Evolutionary conservation across 2,329 filamentous ascomycete species (phyloP).

Genomic region (Sclerotinia nivalis): DNA sequence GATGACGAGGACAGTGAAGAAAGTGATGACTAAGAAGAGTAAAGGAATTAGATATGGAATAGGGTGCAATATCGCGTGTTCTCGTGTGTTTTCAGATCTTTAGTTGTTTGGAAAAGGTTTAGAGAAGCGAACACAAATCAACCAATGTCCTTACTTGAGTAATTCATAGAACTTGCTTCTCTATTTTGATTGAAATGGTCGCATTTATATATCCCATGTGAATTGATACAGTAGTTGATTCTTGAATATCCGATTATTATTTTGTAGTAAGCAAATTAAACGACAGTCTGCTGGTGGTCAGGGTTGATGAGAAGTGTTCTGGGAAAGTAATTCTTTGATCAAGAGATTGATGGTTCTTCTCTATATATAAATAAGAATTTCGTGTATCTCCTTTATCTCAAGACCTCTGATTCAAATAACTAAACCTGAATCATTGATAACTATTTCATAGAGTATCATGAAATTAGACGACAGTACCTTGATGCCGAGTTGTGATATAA

Average conservation of each 20-base stretch:
- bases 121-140: neutral
- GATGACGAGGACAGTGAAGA: neutral
- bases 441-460: too few species aligned
- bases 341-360: neutral
- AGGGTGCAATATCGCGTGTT: neutral
- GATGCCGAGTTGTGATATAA: too few species aligned
- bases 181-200: neutral
- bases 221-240: neutral
- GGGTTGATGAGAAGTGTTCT: rapidly evolving
- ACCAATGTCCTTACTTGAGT: neutral
- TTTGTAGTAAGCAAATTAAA: neutral
- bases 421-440: too few species aligned
- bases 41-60: neutral
- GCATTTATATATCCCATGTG: neutral
- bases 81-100: neutral
- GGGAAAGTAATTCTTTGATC: neutral
- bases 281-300: neutral
- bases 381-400: neutral
- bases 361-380: neutral
- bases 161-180: too few species aligned
- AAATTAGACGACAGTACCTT: too few species aligned
- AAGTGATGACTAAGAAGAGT: neutral
- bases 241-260: neutral
- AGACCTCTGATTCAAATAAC: neutral
- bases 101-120: neutral